A percentile compares a stretch with the other conserved stretches of the same genome.
phyloP scores from a whole-genome alignment of 179 eudicot species.

The Silene vulgaris region DNA sequence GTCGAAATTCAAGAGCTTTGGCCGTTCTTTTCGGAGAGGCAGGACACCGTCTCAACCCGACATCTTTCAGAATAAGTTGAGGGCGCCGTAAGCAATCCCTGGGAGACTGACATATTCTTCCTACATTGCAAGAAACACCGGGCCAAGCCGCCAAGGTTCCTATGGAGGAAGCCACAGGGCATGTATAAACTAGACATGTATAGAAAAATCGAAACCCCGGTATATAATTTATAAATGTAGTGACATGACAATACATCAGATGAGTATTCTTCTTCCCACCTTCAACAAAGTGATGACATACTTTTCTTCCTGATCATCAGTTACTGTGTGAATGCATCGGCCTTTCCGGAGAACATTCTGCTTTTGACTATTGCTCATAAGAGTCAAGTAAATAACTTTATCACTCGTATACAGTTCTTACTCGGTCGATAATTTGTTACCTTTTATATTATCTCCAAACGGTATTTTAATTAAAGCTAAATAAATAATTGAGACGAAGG shows the following conservation, averaged over 20 bases:
- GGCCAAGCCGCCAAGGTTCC: no score
- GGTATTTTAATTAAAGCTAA: no score
- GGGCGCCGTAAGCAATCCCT: constrained; percentile 86
- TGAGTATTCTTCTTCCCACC: constrained; percentile 9
- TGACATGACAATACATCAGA: neutral
- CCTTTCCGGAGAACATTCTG: constrained; percentile 1
- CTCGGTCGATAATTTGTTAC: no score
- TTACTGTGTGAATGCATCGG: neutral
- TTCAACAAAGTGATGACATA: neutral
- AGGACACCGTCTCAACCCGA: constrained; percentile 90
- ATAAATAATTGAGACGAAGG: no score
- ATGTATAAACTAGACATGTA: constrained; percentile 15
- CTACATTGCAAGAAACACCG: neutral
- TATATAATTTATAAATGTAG: no score
- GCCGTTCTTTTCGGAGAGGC: constrained; percentile 90
- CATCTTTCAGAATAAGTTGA: constrained; percentile 71
- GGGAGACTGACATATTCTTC: constrained; percentile 54
- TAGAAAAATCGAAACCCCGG: no score
- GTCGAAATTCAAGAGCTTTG: constrained; percentile 68
- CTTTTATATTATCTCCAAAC: no score
- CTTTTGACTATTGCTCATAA: neutral
- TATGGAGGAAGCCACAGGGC: neutral
- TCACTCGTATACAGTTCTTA: no score
- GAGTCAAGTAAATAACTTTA: no score
- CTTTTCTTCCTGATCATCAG: neutral